Evolutionary conservation across 2,329 filamentous ascomycete species (phyloP).

Genomic region (Neonectria coccinea): DNA sequence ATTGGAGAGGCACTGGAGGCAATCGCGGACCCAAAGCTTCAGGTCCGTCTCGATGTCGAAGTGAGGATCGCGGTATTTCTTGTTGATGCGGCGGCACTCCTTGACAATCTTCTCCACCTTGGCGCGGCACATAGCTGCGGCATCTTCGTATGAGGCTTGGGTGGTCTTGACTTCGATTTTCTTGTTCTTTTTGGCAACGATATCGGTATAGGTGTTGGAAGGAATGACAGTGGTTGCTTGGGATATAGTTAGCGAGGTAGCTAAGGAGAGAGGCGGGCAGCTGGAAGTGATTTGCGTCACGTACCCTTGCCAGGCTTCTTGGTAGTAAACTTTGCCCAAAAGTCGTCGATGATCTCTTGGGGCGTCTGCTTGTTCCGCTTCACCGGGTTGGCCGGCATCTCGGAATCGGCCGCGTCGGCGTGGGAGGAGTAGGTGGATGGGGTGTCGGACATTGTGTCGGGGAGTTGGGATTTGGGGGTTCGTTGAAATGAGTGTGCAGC

Average conservation of each 20-base stretch:
- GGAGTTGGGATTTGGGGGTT: not conserved
- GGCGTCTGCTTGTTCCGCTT: conserved; percentile 64
- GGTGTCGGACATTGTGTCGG: conserved; percentile 8
- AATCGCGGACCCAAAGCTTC: conserved; percentile 67
- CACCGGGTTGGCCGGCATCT: conserved; percentile 1
- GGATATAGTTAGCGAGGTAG: not conserved
- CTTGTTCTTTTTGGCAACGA: conserved; percentile 67
- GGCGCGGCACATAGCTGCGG: conserved; percentile 73
- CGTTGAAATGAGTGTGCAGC: not conserved
- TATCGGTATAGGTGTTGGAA: conserved; percentile 72
- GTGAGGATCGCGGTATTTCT: conserved; percentile 87
- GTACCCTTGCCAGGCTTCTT: conserved; percentile 77
- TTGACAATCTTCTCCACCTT: conserved; percentile 72
- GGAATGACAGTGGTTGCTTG: conserved; percentile 76
- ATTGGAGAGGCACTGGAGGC: conserved; percentile 60
- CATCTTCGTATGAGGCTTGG: conserved; percentile 78
- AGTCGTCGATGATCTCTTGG: conserved; percentile 76
- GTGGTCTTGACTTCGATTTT: conserved; percentile 68
- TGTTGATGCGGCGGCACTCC: conserved; percentile 80
- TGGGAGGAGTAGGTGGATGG: conserved; percentile 5
- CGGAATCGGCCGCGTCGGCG: conserved; percentile 2
- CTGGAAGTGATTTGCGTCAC: not conserved
- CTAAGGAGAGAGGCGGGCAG: not conserved
- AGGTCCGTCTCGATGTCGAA: conserved; percentile 87
- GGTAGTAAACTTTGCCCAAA: conserved; percentile 78